Percentiles rank a stretch among this genome's conserved stretches.
phyloP scores from a whole-genome alignment of 1,139 yeast genomes.

The Trichomonascaceae sp. region DNA sequence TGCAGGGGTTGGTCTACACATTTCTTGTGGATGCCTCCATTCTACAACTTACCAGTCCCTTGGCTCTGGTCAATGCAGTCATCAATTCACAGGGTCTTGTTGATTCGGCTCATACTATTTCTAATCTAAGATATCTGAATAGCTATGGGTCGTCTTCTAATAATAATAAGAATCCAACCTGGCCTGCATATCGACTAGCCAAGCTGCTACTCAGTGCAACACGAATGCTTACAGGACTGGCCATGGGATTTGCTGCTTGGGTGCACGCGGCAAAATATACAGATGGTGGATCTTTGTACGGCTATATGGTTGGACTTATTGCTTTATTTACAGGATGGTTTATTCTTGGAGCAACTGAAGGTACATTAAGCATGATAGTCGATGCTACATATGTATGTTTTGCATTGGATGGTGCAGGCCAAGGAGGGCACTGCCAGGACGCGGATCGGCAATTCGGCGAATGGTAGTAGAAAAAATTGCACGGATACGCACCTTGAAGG shows the following conservation, averaged over 20 bases:
- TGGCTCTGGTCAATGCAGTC: constrained; percentile 36
- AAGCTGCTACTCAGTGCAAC: constrained; percentile 36
- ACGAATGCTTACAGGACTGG: constrained; percentile 33
- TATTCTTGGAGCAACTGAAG: constrained; percentile 40
- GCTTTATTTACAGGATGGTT: constrained; percentile 40
- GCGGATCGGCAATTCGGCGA: constrained; percentile 31
- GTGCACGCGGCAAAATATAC: constrained; percentile 33
- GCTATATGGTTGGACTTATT: constrained; percentile 36
- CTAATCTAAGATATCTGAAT: constrained; percentile 2
- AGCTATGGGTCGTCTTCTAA: not conserved
- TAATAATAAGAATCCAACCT: constrained; percentile 12
- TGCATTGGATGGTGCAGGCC: constrained; percentile 31
- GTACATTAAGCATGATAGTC: constrained; percentile 36
- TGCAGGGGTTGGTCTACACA: constrained; percentile 26
- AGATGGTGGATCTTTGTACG: constrained; percentile 33
- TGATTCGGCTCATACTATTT: constrained; percentile 30
- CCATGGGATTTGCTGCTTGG: constrained; percentile 38
- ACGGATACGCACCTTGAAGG: not conserved
- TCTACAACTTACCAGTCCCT: constrained; percentile 31
- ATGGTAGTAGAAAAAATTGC: not conserved
- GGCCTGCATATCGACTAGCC: constrained; percentile 34
- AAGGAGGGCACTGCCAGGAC: constrained; percentile 32
- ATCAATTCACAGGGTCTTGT: constrained; percentile 30
- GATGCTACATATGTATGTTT: constrained; percentile 36
- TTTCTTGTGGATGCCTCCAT: constrained; percentile 28